phyloP scores from a whole-genome alignment of 768 basidiomycete genomes.

The Serendipita vermifera region DNA sequence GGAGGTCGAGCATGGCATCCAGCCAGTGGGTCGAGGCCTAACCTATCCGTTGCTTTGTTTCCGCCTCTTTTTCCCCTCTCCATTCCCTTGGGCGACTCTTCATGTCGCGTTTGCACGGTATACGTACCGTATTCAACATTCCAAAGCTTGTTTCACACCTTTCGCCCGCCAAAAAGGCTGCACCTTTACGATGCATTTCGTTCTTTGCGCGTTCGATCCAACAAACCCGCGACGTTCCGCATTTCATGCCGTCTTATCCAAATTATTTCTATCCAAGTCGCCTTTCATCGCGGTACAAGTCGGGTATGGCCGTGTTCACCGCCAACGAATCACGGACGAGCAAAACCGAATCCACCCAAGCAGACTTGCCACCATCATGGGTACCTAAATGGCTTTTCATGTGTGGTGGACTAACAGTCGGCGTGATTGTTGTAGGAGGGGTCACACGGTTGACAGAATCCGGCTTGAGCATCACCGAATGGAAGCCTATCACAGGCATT shows the following conservation, averaged over 20 bases:
- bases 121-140: too few relatives aligned
- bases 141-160: too few relatives aligned
- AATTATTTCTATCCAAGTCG: not conserved
- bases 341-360: not conserved
- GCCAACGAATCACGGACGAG: too few relatives aligned
- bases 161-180: too few relatives aligned
- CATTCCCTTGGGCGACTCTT: too few relatives aligned
- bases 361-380: not conserved
- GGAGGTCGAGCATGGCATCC: too few relatives aligned
- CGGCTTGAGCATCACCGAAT: constrained; percentile 95
- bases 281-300: not conserved
- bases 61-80: too few relatives aligned
- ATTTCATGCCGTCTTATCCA: constrained; percentile 4
- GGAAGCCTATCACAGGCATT: constrained; percentile 83
- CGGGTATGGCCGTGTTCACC: not conserved
- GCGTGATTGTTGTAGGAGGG: constrained; percentile 89
- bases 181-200: too few relatives aligned
- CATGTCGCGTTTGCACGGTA: too few relatives aligned
- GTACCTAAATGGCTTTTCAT: constrained; percentile 77
- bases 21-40: too few relatives aligned
- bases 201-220: too few relatives aligned
- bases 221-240: not conserved
- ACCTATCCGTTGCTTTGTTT: too few relatives aligned
- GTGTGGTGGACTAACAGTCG: constrained; percentile 77
- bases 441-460: constrained; percentile 95